These are phyloP conservation scores for Lyophyllum decastes DNA, from an alignment of 768 basidiomycete species.

Conservation along the genomic window DNA sequence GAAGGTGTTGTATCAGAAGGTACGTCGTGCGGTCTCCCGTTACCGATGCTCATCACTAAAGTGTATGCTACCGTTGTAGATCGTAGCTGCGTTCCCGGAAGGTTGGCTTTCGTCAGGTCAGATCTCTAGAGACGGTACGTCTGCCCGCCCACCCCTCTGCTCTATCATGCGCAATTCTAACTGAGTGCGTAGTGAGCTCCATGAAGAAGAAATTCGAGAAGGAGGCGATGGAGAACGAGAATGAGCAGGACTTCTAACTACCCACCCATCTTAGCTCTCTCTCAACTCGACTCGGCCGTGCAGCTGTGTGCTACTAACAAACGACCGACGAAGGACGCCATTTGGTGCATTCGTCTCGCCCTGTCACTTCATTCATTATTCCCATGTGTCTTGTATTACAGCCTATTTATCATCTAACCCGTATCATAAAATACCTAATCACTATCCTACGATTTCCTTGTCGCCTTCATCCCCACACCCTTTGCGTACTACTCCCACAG, in stretches of 20 bases:
- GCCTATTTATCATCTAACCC: background rate
- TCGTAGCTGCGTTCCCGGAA: conserved; percentile 77
- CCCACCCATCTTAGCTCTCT: background rate
- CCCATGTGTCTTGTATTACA: background rate
- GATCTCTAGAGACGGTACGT: conserved; percentile 79
- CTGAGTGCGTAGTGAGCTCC: conserved; percentile 60
- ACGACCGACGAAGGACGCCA: background rate
- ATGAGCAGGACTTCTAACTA: conserved; percentile 7
- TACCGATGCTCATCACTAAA: background rate
- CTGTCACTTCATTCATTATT: background rate
- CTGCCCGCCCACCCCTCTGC: background rate
- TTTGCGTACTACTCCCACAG: too few relatives aligned
- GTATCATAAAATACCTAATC: background rate
- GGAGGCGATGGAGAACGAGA: conserved; percentile 65
- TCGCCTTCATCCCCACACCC: background rate
- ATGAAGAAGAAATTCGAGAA: conserved; percentile 84
- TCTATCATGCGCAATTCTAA: background rate
- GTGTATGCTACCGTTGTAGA: conserved; percentile 29
- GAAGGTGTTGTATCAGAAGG: conserved; percentile 81
- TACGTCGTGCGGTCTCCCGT: conserved; percentile 23
- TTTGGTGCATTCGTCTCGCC: background rate
- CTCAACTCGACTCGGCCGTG: background rate
- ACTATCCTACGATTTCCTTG: background rate
- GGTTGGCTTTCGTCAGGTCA: conserved; percentile 88
- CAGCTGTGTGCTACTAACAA: background rate